Conservation (phyloP, 768 basidiomycete species). For the Tylopilus intermedius region DNA sequence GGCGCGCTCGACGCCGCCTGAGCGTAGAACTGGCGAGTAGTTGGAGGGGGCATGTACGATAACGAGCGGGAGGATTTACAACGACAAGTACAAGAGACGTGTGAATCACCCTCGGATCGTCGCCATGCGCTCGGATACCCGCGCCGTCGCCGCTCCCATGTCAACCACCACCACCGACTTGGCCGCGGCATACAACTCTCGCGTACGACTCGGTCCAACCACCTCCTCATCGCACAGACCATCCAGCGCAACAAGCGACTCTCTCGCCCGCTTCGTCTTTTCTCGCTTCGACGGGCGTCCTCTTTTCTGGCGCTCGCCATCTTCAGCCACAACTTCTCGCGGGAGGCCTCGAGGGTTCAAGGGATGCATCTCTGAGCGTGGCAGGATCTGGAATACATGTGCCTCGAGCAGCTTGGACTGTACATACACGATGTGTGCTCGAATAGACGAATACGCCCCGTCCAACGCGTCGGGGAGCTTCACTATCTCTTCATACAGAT, state of each 20-base stretch:
- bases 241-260: slow-evolving; percentile 45
- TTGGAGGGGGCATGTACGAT: slow-evolving; percentile 22
- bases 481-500: slow-evolving; percentile 49
- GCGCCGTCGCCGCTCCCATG: slow-evolving; percentile 38
- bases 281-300: slow-evolving; percentile 64
- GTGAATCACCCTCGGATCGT: slow-evolving; percentile 12
- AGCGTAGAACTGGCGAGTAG: slow-evolving; percentile 41
- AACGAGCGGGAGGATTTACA: slow-evolving; percentile 13
- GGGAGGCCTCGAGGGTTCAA: slow-evolving; percentile 64
- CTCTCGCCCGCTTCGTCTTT: slow-evolving; percentile 49
- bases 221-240: slow-evolving; percentile 37
- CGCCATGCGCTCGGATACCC: slow-evolving; percentile 49
- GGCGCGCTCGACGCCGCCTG: slow-evolving; percentile 38
- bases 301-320: slow-evolving; percentile 43
- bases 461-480: slow-evolving; percentile 44
- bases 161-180: slow-evolving; percentile 39
- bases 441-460: slow-evolving; percentile 41
- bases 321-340: slow-evolving; percentile 56
- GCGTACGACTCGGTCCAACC: slow-evolving; percentile 27
- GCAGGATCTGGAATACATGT: slow-evolving; percentile 57
- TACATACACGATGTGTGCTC: slow-evolving; percentile 47
- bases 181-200: slow-evolving; percentile 38
- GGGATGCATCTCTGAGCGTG: slow-evolving; percentile 43
- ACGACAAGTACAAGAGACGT: background rate
- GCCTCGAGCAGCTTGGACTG: slow-evolving; percentile 44